Evolutionary conservation across 345 rosid genomes (phyloP).

Genomic region (Eucalyptus polybractea): DNA sequence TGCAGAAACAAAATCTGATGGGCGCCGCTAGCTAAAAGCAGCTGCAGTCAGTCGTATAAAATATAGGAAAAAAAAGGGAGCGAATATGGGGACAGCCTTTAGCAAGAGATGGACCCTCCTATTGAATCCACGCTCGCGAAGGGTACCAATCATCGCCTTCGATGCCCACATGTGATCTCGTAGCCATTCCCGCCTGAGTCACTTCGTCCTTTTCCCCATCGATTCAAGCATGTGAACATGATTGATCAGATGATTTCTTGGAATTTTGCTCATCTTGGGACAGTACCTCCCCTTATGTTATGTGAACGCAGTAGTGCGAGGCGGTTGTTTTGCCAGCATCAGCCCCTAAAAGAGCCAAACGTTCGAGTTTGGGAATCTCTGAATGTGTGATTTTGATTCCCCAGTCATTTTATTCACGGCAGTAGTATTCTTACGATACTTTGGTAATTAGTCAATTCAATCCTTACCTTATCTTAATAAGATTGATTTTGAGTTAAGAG

Average conservation of each 20-base stretch:
- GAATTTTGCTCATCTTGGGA: background rate
- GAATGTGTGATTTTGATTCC: background rate
- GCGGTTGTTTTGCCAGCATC: background rate
- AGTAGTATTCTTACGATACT: background rate
- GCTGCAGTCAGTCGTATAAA: background rate
- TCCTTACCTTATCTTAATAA: background rate
- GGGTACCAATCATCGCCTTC: background rate
- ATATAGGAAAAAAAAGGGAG: background rate
- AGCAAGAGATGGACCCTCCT: background rate
- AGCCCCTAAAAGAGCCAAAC: background rate
- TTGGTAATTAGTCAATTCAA: background rate
- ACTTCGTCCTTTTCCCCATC: background rate
- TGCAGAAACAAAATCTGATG: background rate
- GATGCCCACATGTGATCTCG: background rate
- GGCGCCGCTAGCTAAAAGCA: background rate
- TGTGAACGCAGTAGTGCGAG: background rate
- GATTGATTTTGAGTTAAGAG: background rate
- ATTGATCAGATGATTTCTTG: background rate
- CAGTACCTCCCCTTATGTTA: background rate
- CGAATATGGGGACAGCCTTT: background rate
- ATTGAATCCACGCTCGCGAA: background rate
- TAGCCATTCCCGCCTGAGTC: background rate
- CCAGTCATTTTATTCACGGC: fast-evolving
- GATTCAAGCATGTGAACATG: background rate
- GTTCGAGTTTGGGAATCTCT: background rate